These are phyloP conservation scores for Coriolopsis trogii DNA, from an alignment of 1,284 basidiomycete genomes.

Conservation along the genomic window DNA sequence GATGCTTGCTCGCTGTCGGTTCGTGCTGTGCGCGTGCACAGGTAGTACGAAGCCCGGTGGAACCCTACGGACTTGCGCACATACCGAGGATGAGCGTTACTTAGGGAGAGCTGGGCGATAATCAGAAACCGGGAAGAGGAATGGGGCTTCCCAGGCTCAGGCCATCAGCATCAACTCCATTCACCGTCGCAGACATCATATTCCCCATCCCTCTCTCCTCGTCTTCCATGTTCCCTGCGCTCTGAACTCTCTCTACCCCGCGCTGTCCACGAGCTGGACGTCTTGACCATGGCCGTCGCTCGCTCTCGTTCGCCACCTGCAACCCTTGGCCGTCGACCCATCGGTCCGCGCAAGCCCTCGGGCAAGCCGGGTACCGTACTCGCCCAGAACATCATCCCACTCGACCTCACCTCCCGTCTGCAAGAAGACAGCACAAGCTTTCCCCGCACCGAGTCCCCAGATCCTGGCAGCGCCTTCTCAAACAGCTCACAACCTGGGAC, in stretches of 20 bases:
- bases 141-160: constrained; percentile 15
- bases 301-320: constrained; percentile 25
- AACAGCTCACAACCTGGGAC: constrained; percentile 9
- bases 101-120: constrained; percentile 6
- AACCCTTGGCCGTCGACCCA: constrained; percentile 20
- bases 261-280: constrained; percentile 7
- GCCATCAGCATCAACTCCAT: constrained; percentile 21
- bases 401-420: constrained; percentile 26
- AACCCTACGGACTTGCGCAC: too few relatives aligned
- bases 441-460: constrained; percentile 20
- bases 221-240: constrained; percentile 19
- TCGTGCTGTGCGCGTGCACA: too few relatives aligned
- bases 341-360: constrained; percentile 28
- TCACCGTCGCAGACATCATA: constrained; percentile 2
- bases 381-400: constrained; percentile 23
- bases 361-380: constrained; percentile 18
- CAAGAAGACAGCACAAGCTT: constrained; percentile 19
- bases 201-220: constrained; percentile 7
- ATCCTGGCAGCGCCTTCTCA: constrained; percentile 3
- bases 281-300: constrained; percentile 27
- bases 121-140: constrained; percentile 7
- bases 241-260: constrained; percentile 11
- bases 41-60: too few relatives aligned
- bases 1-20: too few relatives aligned
- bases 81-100: too few relatives aligned